Base-by-base conservation (phyloP, 805 yeast genomes). In the Kregervanrija delftensis region DNA sequence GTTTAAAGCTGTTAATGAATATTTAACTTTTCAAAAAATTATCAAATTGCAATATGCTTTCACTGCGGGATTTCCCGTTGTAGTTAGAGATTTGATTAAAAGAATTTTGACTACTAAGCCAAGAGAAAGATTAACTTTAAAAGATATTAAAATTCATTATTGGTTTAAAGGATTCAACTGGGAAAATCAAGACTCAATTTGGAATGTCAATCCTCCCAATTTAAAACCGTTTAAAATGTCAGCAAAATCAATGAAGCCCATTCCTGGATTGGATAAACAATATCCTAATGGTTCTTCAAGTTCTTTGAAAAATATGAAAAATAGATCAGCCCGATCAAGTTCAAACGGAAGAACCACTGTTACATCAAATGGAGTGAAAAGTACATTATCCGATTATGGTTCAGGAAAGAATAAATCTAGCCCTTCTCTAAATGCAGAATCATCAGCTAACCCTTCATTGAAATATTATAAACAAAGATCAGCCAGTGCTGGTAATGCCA, bases 1-100 rank as follows among this genome's bases (percentile, higher is more conserved):
- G 4, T 86, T 86, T 61, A 85, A 84, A 57, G 95, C 90, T 2
- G 73, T 88, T 0, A 86, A 85, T 58, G 95, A 86, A 57, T 86
- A 85, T 56, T 64, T 83, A 46, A 86, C 91, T 0, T 86, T 86
- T 59, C 95, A 86, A 58, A 86, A 86, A 57, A 83, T 86, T 47
- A 79, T 86, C 54, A 85, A 86, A 59, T 69, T 83, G 40, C 91
- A 86, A 56, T 86, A 73, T 63, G 93, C 95, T 2, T 86, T 83
- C 56, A 80, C 88, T 44, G 93, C 95, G 3, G 93, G 93, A 0
- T 86, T 86, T 55, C 95, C 95, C 5, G 71, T 76, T 61, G 68
- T 83, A 11, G 57, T 83, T 3, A 69, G 95, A 54, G 95, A 86
- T 63, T 69, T 86, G 52, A 79, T 86, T 36, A 84, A 84, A 58